A percentile compares a stretch with the other conserved stretches of the same genome.
Evolutionary conservation across 2,329 filamentous ascomycete genomes (phyloP).

Genomic region (Hypomyces perniciosus): DNA sequence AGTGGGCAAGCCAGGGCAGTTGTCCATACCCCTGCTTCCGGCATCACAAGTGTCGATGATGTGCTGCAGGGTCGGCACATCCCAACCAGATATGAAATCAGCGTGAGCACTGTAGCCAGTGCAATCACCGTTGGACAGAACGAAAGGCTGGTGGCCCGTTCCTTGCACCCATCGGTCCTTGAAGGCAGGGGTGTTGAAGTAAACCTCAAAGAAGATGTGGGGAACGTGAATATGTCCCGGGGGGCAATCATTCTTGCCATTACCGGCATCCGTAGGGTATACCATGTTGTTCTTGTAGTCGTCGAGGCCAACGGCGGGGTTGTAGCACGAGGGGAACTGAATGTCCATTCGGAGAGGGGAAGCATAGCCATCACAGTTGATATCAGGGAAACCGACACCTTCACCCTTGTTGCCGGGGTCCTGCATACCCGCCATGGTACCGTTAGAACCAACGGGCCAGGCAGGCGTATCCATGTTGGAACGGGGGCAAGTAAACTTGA

Average conservation of each 20-base stretch:
- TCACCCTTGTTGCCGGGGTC: conserved; percentile 49
- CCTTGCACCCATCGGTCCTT: conserved; percentile 47
- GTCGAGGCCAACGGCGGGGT: conserved; percentile 53
- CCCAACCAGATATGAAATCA: conserved; percentile 71
- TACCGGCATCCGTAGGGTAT: conserved; percentile 46
- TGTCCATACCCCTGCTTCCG: conserved; percentile 53
- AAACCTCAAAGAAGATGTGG: conserved; percentile 54
- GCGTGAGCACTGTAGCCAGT: conserved; percentile 66
- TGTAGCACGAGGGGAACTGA: conserved; percentile 70
- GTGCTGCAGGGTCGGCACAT: conserved; percentile 55
- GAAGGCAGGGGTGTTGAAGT: conserved; percentile 54
- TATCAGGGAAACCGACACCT: conserved; percentile 62
- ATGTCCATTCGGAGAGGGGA: conserved; percentile 60
- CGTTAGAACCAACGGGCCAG: conserved; percentile 50
- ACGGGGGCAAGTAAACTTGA: conserved; percentile 58
- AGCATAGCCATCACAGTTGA: conserved; percentile 57
- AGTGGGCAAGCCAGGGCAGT: conserved; percentile 52
- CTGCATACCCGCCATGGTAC: conserved; percentile 47
- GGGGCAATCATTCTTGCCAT: conserved; percentile 50
- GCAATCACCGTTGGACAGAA: conserved; percentile 62
- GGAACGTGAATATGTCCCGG: conserved; percentile 48
- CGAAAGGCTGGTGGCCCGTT: conserved; percentile 55
- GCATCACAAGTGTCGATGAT: conserved; percentile 63
- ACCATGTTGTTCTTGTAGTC: conserved; percentile 61
- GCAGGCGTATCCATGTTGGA: conserved; percentile 40